phyloP scores from a whole-genome alignment of 495 filamentous ascomycete species.

The Sordaria brevicollis region DNA sequence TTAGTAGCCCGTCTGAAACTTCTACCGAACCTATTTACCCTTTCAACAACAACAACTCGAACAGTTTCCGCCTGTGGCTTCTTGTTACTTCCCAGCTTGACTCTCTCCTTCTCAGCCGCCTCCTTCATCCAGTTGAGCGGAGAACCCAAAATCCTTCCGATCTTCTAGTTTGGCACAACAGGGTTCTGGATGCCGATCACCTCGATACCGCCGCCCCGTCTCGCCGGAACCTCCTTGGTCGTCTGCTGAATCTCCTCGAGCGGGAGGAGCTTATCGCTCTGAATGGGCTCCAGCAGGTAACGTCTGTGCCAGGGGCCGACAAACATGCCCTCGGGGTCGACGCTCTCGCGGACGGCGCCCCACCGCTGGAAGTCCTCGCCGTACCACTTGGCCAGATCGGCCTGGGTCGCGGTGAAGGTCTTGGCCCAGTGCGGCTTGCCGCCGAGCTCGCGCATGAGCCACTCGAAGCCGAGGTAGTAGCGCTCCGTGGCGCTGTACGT shows the following conservation, averaged over 20 bases:
- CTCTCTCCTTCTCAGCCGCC: background rate
- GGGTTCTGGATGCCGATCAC: constrained; percentile 17
- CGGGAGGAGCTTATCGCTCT: constrained; percentile 11
- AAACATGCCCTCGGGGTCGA: constrained; percentile 90
- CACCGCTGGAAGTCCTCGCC: constrained; percentile 48
- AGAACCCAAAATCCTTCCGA: background rate
- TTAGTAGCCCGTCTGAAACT: background rate
- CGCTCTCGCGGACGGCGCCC: constrained; percentile 54
- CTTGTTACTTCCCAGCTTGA: background rate
- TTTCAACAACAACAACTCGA: background rate
- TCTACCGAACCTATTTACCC: background rate
- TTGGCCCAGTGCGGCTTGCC: constrained; percentile 97
- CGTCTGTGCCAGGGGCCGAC: constrained; percentile 79
- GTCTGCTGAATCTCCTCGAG: constrained; percentile 28
- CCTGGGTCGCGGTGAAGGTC: constrained; percentile 60
- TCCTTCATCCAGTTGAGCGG: background rate
- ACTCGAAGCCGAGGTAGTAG: constrained; percentile 93
- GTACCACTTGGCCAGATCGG: constrained; percentile 48
- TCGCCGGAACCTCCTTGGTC: background rate
- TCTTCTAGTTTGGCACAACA: constrained; percentile 9
- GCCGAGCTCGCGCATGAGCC: constrained; percentile 83
- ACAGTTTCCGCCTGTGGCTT: background rate
- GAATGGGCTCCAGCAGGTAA: constrained; percentile 43
- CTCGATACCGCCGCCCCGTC: constrained; percentile 14
- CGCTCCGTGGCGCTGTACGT: constrained; percentile 51